Percentiles rank a stretch among this genome's conserved stretches.
Conservation (phyloP, 2,329 filamentous ascomycete species). For the Ilyonectria destructans region DNA sequence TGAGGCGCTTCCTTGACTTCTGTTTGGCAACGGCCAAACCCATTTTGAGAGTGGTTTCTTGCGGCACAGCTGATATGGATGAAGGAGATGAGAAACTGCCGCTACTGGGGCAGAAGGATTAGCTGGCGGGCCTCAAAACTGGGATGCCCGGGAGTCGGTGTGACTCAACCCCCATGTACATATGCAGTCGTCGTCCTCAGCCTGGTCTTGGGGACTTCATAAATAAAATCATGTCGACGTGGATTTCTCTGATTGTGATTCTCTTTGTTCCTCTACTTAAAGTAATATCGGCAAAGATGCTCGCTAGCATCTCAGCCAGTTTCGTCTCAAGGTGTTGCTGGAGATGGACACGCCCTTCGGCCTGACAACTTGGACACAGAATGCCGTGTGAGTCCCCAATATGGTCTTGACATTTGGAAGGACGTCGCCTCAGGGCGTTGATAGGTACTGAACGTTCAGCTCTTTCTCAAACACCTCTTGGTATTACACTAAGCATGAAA, state of each 20-base stretch:
- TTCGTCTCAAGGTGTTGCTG: background rate
- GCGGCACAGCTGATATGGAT: slow-evolving; percentile 8
- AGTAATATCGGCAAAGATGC: slow-evolving; percentile 9
- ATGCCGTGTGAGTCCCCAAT: slow-evolving; percentile 3
- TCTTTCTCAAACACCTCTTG: background rate
- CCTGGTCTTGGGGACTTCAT: slow-evolving; percentile 1
- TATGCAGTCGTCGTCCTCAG: slow-evolving; percentile 5
- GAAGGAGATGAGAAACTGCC: background rate
- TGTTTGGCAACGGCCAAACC: background rate
- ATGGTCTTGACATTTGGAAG: slow-evolving; percentile 5
- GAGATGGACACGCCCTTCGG: slow-evolving; percentile 4
- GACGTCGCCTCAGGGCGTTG: background rate
- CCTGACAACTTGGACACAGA: background rate
- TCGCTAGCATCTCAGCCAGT: background rate
- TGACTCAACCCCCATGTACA: slow-evolving; percentile 10
- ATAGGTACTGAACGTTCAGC: background rate
- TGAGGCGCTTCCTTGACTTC: background rate
- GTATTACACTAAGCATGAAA: slow-evolving; percentile 5
- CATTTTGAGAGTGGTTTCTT: background rate
- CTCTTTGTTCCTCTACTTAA: slow-evolving; percentile 7
- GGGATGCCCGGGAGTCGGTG: slow-evolving; percentile 11
- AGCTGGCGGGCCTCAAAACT: slow-evolving; percentile 5
- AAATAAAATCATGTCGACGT: slow-evolving; percentile 6
- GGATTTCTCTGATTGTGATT: slow-evolving; percentile 12
- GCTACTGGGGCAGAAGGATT: slow-evolving; percentile 3